Conservation (phyloP, 2,329 filamentous ascomycete species). For the Claviceps humidiphila region DNA sequence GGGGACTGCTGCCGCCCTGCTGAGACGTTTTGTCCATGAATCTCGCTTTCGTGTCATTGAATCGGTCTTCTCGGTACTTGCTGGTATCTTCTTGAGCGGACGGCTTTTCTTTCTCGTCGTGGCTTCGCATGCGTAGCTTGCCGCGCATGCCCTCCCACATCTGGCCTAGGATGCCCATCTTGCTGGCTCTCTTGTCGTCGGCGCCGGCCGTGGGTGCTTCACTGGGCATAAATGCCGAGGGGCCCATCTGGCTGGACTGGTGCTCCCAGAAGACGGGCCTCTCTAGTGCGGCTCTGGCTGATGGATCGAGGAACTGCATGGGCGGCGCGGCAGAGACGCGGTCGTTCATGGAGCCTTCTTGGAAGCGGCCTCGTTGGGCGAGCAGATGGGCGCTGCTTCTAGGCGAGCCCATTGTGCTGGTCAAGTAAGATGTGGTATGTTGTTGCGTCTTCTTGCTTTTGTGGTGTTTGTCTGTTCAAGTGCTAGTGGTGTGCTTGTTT, state of each 20-base stretch:
- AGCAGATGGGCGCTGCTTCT: constrained; percentile 15
- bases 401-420: constrained; percentile 16
- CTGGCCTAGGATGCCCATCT: constrained; percentile 21
- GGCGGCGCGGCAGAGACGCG: constrained; percentile 60
- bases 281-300: constrained; percentile 20
- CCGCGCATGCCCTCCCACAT: constrained; percentile 27
- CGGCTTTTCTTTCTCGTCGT: constrained; percentile 11
- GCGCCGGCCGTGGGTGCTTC: constrained; percentile 2
- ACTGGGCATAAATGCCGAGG: constrained; percentile 1
- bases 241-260: background rate
- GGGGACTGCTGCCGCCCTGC: constrained; percentile 13
- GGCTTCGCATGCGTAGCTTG: constrained; percentile 17
- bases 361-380: constrained; percentile 36
- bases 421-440: background rate
- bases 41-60: background rate
- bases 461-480: background rate
- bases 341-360: constrained; percentile 81
- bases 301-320: constrained; percentile 45
- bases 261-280: constrained; percentile 7
- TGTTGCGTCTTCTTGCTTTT: background rate
- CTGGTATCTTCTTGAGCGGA: background rate
- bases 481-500: background rate
- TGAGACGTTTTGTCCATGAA: background rate
- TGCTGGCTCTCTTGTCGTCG: background rate
- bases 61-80: background rate